Percentiles rank a stretch among this genome's conserved stretches.
phyloP scores from a whole-genome alignment of 106 monocot species.

The Alisma plantagoaquatica region DNA sequence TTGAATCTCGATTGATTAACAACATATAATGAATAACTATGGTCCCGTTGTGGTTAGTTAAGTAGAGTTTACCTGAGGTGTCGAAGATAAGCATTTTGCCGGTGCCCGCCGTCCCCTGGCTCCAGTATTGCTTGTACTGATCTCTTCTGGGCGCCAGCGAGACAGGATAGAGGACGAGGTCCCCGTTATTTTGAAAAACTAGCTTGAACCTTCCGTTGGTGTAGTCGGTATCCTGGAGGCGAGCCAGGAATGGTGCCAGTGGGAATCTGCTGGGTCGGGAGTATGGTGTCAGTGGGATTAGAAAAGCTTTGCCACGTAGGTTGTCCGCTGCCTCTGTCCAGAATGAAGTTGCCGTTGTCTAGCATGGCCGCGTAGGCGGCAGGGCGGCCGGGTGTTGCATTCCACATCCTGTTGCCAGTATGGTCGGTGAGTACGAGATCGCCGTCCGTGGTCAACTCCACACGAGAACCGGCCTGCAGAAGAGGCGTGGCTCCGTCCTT shows the following conservation, averaged over 20 bases:
- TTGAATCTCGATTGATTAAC: too few species aligned
- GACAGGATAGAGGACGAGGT: constrained; percentile 3
- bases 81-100: not conserved
- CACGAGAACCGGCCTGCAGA: not conserved
- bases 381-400: not conserved
- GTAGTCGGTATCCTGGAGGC: constrained; percentile 1
- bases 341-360: constrained; percentile 6
- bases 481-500: not conserved
- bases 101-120: not conserved
- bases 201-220: constrained; percentile 15
- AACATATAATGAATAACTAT: too few species aligned
- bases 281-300: constrained; percentile 16
- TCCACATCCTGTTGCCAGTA: not conserved
- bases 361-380: constrained; percentile 2
- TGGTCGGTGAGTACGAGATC: not conserved
- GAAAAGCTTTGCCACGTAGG: constrained; percentile 17
- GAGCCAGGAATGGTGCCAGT: not conserved
- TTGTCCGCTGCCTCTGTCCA: not conserved
- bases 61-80: not conserved
- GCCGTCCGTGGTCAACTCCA: constrained; percentile 1
- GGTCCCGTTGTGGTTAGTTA: not conserved
- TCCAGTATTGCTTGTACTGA: constrained; percentile 8
- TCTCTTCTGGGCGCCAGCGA: not conserved
- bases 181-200: constrained; percentile 1
- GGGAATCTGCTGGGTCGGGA: constrained; percentile 5